Evolutionary conservation across 2,329 filamentous ascomycete species (phyloP).

Genomic region (Pseudogymnoascus sp.): DNA sequence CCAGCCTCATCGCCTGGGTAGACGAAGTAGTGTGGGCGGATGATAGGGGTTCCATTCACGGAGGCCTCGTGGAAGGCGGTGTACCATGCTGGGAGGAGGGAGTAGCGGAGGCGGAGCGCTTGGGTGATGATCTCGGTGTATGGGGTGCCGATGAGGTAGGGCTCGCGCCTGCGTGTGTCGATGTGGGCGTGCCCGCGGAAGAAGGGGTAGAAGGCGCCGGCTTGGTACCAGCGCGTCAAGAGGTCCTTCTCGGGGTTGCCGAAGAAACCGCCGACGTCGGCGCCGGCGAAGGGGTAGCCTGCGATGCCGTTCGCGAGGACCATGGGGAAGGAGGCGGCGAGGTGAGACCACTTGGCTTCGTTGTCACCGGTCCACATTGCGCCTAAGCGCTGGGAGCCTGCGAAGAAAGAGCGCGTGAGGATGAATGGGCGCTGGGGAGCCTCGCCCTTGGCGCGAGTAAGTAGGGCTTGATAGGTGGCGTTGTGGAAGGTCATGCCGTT

Average conservation of each 20-base stretch:
- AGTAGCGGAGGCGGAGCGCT: slow-evolving; percentile 80
- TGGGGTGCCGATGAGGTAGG: slow-evolving; percentile 77
- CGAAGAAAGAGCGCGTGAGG: slow-evolving; percentile 84
- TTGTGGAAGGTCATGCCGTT: slow-evolving; percentile 95
- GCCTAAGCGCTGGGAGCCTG: slow-evolving; percentile 79
- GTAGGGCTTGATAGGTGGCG: slow-evolving; percentile 77
- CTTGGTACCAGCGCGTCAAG: slow-evolving; percentile 90
- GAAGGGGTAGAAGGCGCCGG: slow-evolving; percentile 94
- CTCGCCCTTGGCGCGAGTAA: slow-evolving; percentile 80
- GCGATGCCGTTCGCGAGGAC: slow-evolving; percentile 84
- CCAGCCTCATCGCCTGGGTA: slow-evolving; percentile 78
- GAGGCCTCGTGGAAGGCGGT: slow-evolving; percentile 91
- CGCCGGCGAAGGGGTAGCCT: slow-evolving; percentile 87
- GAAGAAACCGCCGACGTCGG: slow-evolving; percentile 96
- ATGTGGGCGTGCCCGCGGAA: slow-evolving; percentile 97
- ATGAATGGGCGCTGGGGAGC: slow-evolving; percentile 72
- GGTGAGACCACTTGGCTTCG: slow-evolving; percentile 83
- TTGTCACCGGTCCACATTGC: slow-evolving; percentile 99
- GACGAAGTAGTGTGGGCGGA: slow-evolving; percentile 87
- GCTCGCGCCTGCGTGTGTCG: slow-evolving; percentile 86
- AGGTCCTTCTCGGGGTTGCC: slow-evolving; percentile 92
- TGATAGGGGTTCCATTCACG: slow-evolving; percentile 72
- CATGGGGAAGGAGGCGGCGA: slow-evolving; percentile 89
- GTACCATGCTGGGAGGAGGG: slow-evolving; percentile 88
- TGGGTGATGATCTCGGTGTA: slow-evolving; percentile 80